Evolutionary conservation across 23 red algal genomes (phyloP), one percentile per base, ranked within the genome.

Genomic region (Gracilaria gracilis): DNA sequence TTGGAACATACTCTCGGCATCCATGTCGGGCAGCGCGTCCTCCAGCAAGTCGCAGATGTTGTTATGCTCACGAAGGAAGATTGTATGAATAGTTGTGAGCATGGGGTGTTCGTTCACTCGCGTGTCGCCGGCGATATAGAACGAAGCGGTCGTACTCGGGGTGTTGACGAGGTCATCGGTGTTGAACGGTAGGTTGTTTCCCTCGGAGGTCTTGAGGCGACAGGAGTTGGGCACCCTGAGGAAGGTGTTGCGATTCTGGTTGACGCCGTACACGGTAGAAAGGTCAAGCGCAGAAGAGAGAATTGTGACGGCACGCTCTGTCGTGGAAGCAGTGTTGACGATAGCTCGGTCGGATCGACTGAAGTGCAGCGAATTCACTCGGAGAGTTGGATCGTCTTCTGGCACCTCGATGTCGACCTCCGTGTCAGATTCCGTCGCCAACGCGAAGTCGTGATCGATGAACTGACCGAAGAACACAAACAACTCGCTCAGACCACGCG

Each of bases 31-130:
- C 37, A 77, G 49, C 16, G 28, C 49, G 1, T 57, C 90, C 28
- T 54, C 36, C 29, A 93, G 16, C 4, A 47, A 15, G 66, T 61
- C 69, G 46, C 42, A 53, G 54, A 82, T 44, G 33, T 47, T 29
- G 55, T 93, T 93, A 51, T 93, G 90, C 66, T 93, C 79, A 59
- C 90, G 90, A 4, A 93, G 29, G 17, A 44, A 72, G 78, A 93
- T 34, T 9, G 80, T 85, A 49, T 84, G 79, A 11, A 83, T 64
- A 28, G 79, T 59, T 20, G 44, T 57, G 32, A 93, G 66, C 20
- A 74, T 33, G 25, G 78, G 76, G 49, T 93, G 79, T 34, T 93
- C 90, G 29, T 93, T 93, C 2, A 42, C 42, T 37, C 90, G 79
- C 23, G 33, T 20, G 33, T 93, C 80, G 14, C 90, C 90, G 25